A percentile compares a stretch with the other conserved stretches of the same genome.
Conservation (phyloP, 441 rosid genomes). For the Brassica hybrid region DNA sequence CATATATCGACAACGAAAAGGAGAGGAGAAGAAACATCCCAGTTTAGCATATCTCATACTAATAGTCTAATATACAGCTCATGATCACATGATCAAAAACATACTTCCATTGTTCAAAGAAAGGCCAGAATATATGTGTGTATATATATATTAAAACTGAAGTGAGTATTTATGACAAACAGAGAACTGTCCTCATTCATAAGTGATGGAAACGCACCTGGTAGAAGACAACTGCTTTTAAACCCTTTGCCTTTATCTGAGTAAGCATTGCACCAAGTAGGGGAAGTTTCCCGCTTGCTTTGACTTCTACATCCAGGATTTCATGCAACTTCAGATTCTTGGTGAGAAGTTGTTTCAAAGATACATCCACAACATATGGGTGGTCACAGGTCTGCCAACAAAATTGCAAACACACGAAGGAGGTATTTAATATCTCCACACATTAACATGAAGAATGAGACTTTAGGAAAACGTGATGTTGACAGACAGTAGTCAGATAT, state of each 20-base stretch:
- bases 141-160: slow-evolving; percentile 9
- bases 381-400: slow-evolving; percentile 90
- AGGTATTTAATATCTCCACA: slow-evolving; percentile 25
- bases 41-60: slow-evolving; percentile 7
- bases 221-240: slow-evolving; percentile 80
- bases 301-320: slow-evolving; percentile 72
- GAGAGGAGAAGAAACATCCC: slow-evolving; percentile 14
- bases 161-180: slow-evolving; percentile 20
- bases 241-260: slow-evolving; percentile 59
- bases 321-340: slow-evolving; percentile 50
- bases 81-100: slow-evolving; percentile 29
- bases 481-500: slow-evolving; percentile 26
- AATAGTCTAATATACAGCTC: too few species aligned
- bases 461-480: slow-evolving; percentile 18
- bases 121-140: neutral
- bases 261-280: slow-evolving; percentile 79
- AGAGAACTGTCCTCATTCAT: slow-evolving; percentile 16
- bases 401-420: slow-evolving; percentile 24
- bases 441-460: slow-evolving; percentile 16
- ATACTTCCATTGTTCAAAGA: slow-evolving; percentile 17
- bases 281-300: slow-evolving; percentile 90
- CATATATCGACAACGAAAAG: slow-evolving; percentile 8
- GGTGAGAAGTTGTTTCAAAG: slow-evolving; percentile 46
- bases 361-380: slow-evolving; percentile 71
- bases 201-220: slow-evolving; percentile 63